Conservation (phyloP, 1,284 basidiomycete genomes). For the Veloboletus limbatus region DNA sequence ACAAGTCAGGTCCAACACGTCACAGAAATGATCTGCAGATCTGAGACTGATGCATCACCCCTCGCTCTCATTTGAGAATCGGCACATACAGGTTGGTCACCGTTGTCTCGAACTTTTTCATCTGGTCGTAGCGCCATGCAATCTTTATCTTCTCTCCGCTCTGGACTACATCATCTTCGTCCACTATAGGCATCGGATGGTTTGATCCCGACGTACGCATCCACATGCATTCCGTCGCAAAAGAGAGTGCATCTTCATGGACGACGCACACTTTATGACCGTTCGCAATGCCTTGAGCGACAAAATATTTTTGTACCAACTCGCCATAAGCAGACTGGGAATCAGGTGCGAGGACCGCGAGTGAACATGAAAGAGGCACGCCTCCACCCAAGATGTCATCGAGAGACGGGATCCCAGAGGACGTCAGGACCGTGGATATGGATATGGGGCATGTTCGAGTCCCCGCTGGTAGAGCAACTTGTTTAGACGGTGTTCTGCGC, state of each 20-base stretch:
- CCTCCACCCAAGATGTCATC: slow-evolving; percentile 96
- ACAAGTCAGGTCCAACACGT: slow-evolving; percentile 69
- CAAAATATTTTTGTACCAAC: slow-evolving; percentile 84
- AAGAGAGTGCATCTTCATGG: slow-evolving; percentile 52
- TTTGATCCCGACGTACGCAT: slow-evolving; percentile 37
- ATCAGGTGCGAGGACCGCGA: slow-evolving; percentile 79
- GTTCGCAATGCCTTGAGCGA: slow-evolving; percentile 80
- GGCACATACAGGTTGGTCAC: slow-evolving; percentile 53
- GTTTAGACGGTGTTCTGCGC: slow-evolving; percentile 52
- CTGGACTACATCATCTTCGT: slow-evolving; percentile 36
- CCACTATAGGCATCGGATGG: slow-evolving; percentile 14
- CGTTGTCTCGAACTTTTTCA: slow-evolving; percentile 90
- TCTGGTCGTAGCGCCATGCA: slow-evolving; percentile 93
- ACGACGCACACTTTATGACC: slow-evolving; percentile 71
- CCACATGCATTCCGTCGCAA: slow-evolving; percentile 82
- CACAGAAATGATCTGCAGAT: slow-evolving; percentile 60
- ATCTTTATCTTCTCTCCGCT: slow-evolving; percentile 70
- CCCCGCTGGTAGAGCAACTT: slow-evolving; percentile 46
- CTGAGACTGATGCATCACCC: slow-evolving; percentile 33
- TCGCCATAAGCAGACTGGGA: slow-evolving; percentile 83
- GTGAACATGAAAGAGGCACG: slow-evolving; percentile 77
- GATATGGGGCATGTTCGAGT: slow-evolving; percentile 66
- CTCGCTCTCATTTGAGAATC: slow-evolving; percentile 16
- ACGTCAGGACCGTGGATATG: slow-evolving; percentile 63
- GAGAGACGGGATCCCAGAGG: slow-evolving; percentile 90